Percentiles rank a stretch among this genome's conserved stretches.
Evolutionary conservation across 2,329 filamentous ascomycete species (phyloP).

Genomic region (Acarospora socialis): DNA sequence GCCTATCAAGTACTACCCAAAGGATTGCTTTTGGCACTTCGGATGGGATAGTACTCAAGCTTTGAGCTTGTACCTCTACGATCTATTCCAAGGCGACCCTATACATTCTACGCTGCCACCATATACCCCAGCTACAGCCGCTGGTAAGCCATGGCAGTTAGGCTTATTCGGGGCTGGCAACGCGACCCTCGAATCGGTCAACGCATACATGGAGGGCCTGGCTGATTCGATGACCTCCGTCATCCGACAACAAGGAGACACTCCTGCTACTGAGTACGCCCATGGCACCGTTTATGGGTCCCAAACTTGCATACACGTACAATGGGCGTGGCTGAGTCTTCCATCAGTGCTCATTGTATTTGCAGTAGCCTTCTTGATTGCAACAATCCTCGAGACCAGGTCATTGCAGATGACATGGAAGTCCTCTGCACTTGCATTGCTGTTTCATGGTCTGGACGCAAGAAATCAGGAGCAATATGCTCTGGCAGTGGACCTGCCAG

Average conservation of each 20-base stretch:
- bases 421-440: too few relatives aligned
- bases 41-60: constrained; percentile 1
- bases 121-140: not conserved
- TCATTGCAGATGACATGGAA: too few relatives aligned
- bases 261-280: constrained; percentile 1
- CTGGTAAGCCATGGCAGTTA: not conserved
- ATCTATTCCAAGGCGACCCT: not conserved
- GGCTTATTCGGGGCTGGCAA: not conserved
- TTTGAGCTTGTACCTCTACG: not conserved
- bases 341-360: too few relatives aligned
- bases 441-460: not conserved
- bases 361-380: too few relatives aligned
- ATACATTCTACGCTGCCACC: constrained; percentile 1
- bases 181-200: constrained; percentile 1
- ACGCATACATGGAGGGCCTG: constrained; percentile 2
- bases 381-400: too few relatives aligned
- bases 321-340: too few relatives aligned
- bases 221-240: not conserved
- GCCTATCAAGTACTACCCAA: not conserved
- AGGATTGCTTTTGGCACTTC: constrained; percentile 1
- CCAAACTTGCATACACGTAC: too few relatives aligned
- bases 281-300: too few relatives aligned
- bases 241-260: not conserved
- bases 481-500: not conserved
- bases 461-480: not conserved